Conservation (phyloP, 805 yeast species). For the Cyberlindnera subsufficiens region DNA sequence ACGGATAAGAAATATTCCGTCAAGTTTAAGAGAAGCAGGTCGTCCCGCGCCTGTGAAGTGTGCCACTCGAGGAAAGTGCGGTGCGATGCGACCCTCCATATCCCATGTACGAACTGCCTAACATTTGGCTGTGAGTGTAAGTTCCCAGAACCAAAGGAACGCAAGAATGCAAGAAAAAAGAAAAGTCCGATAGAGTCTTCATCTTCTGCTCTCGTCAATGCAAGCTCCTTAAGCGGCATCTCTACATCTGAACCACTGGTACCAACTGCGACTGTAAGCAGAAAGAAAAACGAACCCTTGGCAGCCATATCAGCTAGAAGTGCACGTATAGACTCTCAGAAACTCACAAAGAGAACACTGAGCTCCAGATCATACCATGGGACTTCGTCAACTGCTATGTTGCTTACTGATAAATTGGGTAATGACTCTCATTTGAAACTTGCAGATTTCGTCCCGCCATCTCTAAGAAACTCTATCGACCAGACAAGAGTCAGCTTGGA, state of each 20-base stretch:
- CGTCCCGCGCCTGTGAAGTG: slow-evolving; percentile 70
- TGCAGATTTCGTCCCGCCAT: slow-evolving; percentile 22
- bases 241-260: neutral
- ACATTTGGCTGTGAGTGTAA: slow-evolving; percentile 69
- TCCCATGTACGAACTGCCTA: slow-evolving; percentile 65
- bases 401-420: slow-evolving; percentile 11
- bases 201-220: no score
- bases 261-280: slow-evolving; percentile 18
- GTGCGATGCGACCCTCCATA: slow-evolving; percentile 57
- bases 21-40: slow-evolving; percentile 40
- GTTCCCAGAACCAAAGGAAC: slow-evolving; percentile 53
- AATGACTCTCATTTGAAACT: slow-evolving; percentile 28
- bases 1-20: slow-evolving; percentile 33
- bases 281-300: slow-evolving; percentile 28
- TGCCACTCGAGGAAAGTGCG: slow-evolving; percentile 77
- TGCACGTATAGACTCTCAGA: slow-evolving; percentile 23
- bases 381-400: slow-evolving; percentile 39
- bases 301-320: slow-evolving; percentile 27
- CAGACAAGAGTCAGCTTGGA: slow-evolving; percentile 31
- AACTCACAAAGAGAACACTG: slow-evolving; percentile 15
- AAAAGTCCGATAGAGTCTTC: no score
- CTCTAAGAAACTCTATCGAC: slow-evolving; percentile 19
- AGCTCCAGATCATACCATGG: slow-evolving; percentile 43
- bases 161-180: slow-evolving; percentile 29
- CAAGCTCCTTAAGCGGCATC: neutral